Percentiles rank a stretch among this genome's conserved stretches.
phyloP scores from a whole-genome alignment of 371 early-diverging fungal genomes.

The Nosema granulosis region DNA sequence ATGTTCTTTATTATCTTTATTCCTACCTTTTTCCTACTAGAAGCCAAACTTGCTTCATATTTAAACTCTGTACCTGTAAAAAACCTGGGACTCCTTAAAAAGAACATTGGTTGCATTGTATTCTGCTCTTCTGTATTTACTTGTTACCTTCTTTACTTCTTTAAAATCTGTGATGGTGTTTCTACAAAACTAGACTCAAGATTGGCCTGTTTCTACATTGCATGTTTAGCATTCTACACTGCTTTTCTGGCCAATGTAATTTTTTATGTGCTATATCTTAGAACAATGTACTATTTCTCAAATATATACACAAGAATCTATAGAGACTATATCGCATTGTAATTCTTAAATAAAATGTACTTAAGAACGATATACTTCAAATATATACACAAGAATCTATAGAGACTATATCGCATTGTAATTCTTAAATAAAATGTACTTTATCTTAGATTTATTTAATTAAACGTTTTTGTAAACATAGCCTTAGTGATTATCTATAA shows the following conservation, averaged over 20 bases:
- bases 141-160: neutral
- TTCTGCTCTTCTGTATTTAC: neutral
- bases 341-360: too few species aligned
- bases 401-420: slow-evolving; percentile 1
- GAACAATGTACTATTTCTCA: neutral
- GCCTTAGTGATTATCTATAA: too few species aligned
- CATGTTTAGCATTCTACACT: neutral
- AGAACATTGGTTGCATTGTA: neutral
- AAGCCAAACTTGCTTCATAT: neutral
- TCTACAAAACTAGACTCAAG: neutral
- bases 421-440: too few species aligned
- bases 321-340: neutral
- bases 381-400: neutral
- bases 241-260: neutral
- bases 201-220: neutral
- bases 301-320: neutral
- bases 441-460: too few species aligned
- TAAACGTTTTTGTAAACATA: too few species aligned
- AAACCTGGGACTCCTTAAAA: neutral
- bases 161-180: neutral
- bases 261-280: neutral
- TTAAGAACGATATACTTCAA: too few species aligned
- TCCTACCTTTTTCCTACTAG: slow-evolving; percentile 1
- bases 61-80: slow-evolving; percentile 2
- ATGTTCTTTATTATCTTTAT: slow-evolving; percentile 1